Evolutionary conservation across 2,329 filamentous ascomycete species (phyloP), one percentile per base, ranked within the genome.

Genomic region (Byssochlamys sp.): DNA sequence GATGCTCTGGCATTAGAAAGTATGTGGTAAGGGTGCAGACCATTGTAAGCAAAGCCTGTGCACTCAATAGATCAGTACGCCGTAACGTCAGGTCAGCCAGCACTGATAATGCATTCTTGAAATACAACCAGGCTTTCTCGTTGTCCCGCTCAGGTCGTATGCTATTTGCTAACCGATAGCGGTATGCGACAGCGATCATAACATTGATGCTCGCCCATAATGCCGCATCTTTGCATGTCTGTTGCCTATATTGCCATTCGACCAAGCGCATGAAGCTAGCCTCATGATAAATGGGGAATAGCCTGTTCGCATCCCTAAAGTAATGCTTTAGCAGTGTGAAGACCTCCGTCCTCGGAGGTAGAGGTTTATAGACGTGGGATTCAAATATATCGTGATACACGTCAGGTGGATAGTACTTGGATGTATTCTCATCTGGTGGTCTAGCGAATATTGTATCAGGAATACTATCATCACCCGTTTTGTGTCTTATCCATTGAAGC

Each of bases 151-250:
- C 84, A 0, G 90, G 86, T 0, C 95, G 89, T 7, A 94, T 79
- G 67, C 94, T 91, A 75, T 90, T 94, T 86, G 95, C 95, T 24
- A 95, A 90, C 4, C 91, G 86, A 67, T 96, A 80, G 51, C 92
- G 84, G 67, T 96, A 90, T 5, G 91, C 89, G 65, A 96, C 90
- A 27, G 91, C 91, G 56, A 97, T 76, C 0, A 89, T 88, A 59
- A 95, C 87, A 65, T 97, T 97, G 65, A 97, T 80, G 73, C 90
- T 94, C 4, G 92, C 92, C 91, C 92, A 97, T 88, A 91, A 96
- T 6, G 92, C 92, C 4, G 91, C 91, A 52, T 92, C 91, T 66
- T 94, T 86, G 65, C 96, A 96, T 0, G 91, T 91, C 63, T 96
- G 89, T 55, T 85, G 79, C 0, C 90, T 94, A 73, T 96, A 97